Base-by-base conservation (phyloP, 371 early-diverging fungal species). In the Amoeboaphelidium protococcarum region DNA sequence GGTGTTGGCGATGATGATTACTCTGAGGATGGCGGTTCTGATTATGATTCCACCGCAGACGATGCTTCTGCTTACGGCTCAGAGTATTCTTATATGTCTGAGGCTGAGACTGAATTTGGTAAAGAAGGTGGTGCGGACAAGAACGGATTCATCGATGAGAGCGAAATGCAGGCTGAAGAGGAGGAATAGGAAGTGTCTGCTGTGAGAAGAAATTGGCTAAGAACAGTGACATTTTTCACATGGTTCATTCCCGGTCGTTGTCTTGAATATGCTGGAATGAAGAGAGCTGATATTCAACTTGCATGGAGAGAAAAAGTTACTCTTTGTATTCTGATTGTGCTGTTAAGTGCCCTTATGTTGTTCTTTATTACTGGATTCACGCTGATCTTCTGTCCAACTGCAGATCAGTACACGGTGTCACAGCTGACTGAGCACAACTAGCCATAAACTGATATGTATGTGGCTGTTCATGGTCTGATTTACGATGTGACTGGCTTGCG, bases 251-350 rank as follows among this genome's bases (percentile, higher is more conserved):
- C 85, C 6, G 62, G 70, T 31, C 65, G 59, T 20, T 68, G 67
- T 44, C 54, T 86, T 23, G 56, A 50, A 2, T 60, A 59, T 48
- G 82, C 80, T 51, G 63, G 71, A 40, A 82, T 84, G 74, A 72
- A 73, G 51, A 73, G 73, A 22, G 66, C 65, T 41, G 89, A 92
- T 57, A 71, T 83, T 25, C 78, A 78, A 25, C 71, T 85, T 57
- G 90, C 94, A 0, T 94, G 94, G 94, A 74, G 91, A 46, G 94
- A 94, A 61, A 89, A 94, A 63, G 72, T 92, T 2, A 76, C 90
- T 1, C 68, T 95, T 13, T 88, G 87, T 58, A 60, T 80, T 51
- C 53, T 95, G 45, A 87, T 95, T 49, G 60, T 79, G 26, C 57
- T 83, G 25, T 55, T 82, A 61, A 83, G 80, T 51, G 69, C 67